Base-by-base conservation (phyloP, 495 filamentous ascomycete genomes). In the Hypoxylon crocopeplum region DNA sequence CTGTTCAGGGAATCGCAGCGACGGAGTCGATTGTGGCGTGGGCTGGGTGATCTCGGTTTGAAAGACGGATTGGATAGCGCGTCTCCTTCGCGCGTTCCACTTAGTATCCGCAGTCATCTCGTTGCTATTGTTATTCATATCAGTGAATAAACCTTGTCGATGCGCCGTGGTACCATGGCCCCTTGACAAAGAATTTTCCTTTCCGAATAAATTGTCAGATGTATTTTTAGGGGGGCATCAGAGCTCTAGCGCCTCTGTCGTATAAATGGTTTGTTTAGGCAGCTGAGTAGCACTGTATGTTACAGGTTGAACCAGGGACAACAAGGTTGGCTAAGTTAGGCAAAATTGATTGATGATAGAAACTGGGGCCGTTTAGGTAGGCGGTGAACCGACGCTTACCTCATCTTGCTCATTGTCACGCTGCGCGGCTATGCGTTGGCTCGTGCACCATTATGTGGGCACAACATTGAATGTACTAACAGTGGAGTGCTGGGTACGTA, bases 41-140 rank as follows among this genome's bases (percentile, higher is more conserved):
- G 79, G 72, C 53, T 76, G 74, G 7, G 76, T 73, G 55, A 74
- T 53, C 33, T 76, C 71, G 11, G 65, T 69, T 40, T 73, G 72
- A 62, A 83, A 84, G 63, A 83, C 81, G 0, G 80, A 83, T 56
- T 80, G 74, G 59, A 83, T 76, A 22, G 78, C 69, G 48, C 72
- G 72, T 48, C 72, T 72, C 20, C 68, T 74, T 7, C 72, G 74
- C 48, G 74, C 67, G 55, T 67, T 66, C 74, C 75, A 76, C 48
- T 61, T 71, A 11, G 77, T 66, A 44, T 63, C 55, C 19, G 55
- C 57, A 32, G 53, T 56, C 47, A 59, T 59, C 45, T 51, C 19
- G 52, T 38, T 57, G 48, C 42, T 63, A 52, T 57, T 57, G 37
- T 57, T 36, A 27, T 51, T 24, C 24, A 20, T 52, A 12, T 19